Evolutionary conservation across 345 rosid species (phyloP).

Genomic region (Eucalyptus melliodora): DNA sequence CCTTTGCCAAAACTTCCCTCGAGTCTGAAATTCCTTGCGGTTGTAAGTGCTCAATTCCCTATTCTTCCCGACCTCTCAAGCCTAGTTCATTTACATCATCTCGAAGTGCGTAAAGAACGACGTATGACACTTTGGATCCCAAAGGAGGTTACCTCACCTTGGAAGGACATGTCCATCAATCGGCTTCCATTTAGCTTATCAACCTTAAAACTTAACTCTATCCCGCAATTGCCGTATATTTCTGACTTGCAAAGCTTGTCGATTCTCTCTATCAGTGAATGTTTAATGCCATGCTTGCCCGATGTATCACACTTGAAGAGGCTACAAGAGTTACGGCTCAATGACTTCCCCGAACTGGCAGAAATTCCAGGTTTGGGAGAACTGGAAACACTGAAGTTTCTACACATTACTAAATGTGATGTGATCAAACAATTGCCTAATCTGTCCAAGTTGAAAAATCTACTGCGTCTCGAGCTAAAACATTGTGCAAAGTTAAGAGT

Average conservation of each 20-base stretch:
- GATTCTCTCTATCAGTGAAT: too few relatives aligned
- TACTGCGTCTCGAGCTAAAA: neutral
- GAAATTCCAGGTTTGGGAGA: neutral
- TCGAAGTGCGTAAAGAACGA: neutral
- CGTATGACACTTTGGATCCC: neutral
- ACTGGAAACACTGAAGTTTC: neutral
- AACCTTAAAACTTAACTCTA: neutral
- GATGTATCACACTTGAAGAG: neutral
- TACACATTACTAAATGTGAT: accelerated
- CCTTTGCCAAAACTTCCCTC: neutral
- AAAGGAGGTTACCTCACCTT: neutral
- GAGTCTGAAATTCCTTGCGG: neutral
- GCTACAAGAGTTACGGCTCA: neutral
- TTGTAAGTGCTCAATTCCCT: neutral
- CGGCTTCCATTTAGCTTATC: neutral
- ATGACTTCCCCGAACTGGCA: neutral
- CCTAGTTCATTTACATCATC: neutral
- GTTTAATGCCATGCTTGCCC: accelerated
- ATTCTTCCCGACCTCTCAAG: neutral
- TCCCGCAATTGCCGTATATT: neutral
- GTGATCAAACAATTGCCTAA: neutral
- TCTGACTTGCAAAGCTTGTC: neutral
- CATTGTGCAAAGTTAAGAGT: accelerated
- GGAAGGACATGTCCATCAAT: neutral
- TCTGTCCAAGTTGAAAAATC: neutral